Percentiles rank a stretch among this genome's conserved stretches.
Evolutionary conservation across 108 stramenopile species (phyloP).

Genomic region (Mediolabrus comicus): DNA sequence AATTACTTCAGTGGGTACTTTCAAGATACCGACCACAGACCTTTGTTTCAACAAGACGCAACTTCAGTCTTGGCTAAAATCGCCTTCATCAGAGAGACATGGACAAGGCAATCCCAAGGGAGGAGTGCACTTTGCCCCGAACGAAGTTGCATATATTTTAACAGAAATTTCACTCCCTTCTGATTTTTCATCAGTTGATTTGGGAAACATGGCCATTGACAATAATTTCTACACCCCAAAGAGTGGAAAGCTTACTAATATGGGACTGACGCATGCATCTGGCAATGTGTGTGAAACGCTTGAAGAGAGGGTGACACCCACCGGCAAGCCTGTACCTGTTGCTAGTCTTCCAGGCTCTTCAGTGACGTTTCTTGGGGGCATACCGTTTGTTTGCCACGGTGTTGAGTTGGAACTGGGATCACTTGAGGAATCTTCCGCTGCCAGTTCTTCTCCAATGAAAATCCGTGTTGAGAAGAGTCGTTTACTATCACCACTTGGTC

Average conservation of each 20-base stretch:
- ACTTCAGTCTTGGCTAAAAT: slow-evolving; percentile 18
- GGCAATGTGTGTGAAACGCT: slow-evolving; percentile 36
- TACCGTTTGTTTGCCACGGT: slow-evolving; percentile 68
- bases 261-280: slow-evolving; percentile 43
- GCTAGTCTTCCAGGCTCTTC: slow-evolving; percentile 14
- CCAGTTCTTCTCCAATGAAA: slow-evolving; percentile 4
- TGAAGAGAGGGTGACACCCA: slow-evolving; percentile 8
- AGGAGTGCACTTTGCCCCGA: slow-evolving; percentile 27
- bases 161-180: slow-evolving; percentile 36
- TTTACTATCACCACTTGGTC: slow-evolving; percentile 30
- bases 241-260: slow-evolving; percentile 39
- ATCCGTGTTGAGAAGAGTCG: slow-evolving; percentile 17
- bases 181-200: slow-evolving; percentile 16
- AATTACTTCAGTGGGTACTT: slow-evolving; percentile 29
- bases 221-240: slow-evolving; percentile 30
- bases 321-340: slow-evolving; percentile 34
- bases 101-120: background rate
- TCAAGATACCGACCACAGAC: slow-evolving; percentile 19
- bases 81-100: background rate
- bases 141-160: slow-evolving; percentile 25
- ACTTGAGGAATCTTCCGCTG: background rate
- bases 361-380: slow-evolving; percentile 57
- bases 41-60: slow-evolving; percentile 5
- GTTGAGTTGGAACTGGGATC: slow-evolving; percentile 49
- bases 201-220: slow-evolving; percentile 15